phyloP scores from a whole-genome alignment of 176 grass and related monocot genomes.

The Zizania latifolia region DNA sequence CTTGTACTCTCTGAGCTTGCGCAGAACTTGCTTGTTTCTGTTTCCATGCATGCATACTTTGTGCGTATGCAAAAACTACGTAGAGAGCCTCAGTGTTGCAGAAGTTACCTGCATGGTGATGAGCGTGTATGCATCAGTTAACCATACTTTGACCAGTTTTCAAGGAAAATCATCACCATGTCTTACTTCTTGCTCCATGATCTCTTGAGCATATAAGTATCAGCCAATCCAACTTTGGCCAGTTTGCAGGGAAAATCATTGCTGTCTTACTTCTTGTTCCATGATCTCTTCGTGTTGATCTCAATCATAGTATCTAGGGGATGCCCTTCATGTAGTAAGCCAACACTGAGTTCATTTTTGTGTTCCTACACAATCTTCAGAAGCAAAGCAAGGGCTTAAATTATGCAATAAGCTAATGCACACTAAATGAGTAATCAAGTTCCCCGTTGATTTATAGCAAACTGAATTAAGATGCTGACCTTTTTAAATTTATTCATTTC shows the following conservation, averaged over 20 bases:
- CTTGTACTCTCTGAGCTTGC: not conserved
- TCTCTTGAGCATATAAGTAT: not conserved
- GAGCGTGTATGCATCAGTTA: not conserved
- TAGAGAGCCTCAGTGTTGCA: not conserved
- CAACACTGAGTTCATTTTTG: not conserved
- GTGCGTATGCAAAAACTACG: not conserved
- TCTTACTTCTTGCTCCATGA: not conserved
- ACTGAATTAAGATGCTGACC: not conserved
- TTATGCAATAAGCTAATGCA: not conserved
- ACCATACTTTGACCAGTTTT: not conserved
- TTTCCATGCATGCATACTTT: constrained; percentile 30
- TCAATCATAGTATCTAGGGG: not conserved
- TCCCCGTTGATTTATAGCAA: not conserved
- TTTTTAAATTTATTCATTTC: not conserved
- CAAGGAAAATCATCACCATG: not conserved
- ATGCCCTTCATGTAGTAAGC: constrained; percentile 23
- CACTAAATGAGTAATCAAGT: not conserved
- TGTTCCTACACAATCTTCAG: constrained; percentile 8
- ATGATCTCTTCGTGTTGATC: not conserved
- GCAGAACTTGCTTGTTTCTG: constrained; percentile 29
- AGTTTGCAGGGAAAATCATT: not conserved
- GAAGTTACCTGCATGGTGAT: constrained; percentile 6
- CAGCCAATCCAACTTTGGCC: not conserved
- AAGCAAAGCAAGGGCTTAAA: constrained; percentile 1
- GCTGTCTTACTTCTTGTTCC: not conserved